Evolutionary conservation across 2,329 filamentous ascomycete species (phyloP).

Genomic region (Colletotrichum sp.): DNA sequence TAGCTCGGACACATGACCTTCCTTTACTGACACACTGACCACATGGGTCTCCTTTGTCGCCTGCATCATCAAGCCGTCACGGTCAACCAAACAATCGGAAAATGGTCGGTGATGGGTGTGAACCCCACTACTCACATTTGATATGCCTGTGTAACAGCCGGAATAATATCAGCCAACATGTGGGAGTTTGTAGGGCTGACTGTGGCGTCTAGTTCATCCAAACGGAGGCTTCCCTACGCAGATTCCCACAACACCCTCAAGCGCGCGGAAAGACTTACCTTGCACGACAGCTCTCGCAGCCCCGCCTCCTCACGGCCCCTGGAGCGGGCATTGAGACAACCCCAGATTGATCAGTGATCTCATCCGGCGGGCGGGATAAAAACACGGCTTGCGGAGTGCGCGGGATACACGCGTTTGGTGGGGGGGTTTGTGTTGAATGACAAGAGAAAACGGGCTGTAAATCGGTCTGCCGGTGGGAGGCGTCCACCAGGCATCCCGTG

Average conservation of each 20-base stretch:
- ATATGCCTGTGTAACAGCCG: neutral
- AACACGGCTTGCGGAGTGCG: neutral
- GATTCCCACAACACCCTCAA: neutral
- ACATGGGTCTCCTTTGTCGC: slow-evolving; percentile 10
- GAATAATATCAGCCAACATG: neutral
- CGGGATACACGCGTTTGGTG: neutral
- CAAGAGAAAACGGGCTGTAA: neutral
- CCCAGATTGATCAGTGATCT: neutral
- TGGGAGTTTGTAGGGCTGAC: neutral
- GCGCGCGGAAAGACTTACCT: neutral
- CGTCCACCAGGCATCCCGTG: neutral
- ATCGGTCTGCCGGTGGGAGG: neutral
- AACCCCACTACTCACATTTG: neutral
- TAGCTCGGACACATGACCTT: neutral
- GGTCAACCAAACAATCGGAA: neutral
- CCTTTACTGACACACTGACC: neutral
- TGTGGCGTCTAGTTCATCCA: neutral
- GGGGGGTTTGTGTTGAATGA: neutral
- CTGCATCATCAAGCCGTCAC: neutral
- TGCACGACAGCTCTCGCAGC: slow-evolving; percentile 5
- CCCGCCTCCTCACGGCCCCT: neutral
- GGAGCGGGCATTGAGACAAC: neutral
- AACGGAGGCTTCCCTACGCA: neutral
- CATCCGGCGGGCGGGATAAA: neutral
- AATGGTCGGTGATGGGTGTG: neutral